Percentiles rank a stretch among this genome's conserved stretches.
phyloP scores from a whole-genome alignment of 2,329 filamentous ascomycete genomes.

The Fusarium virguliforme region DNA sequence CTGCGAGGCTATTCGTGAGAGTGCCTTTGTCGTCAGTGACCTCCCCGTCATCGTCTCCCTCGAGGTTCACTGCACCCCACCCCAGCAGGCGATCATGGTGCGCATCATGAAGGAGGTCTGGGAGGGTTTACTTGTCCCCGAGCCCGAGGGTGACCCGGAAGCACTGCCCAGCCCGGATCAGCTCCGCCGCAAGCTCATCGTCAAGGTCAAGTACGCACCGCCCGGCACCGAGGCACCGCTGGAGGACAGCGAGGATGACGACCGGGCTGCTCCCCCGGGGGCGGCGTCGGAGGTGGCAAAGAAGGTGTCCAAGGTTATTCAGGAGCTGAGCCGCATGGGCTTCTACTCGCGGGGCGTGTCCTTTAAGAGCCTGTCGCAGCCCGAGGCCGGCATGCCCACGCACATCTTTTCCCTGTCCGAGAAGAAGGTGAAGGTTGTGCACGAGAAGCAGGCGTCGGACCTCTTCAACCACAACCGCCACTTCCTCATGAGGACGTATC shows the following conservation, averaged over 20 bases:
- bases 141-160: slow-evolving; percentile 63
- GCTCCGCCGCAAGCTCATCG: slow-evolving; percentile 83
- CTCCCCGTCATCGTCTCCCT: slow-evolving; percentile 94
- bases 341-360: slow-evolving; percentile 88
- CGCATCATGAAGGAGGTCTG: slow-evolving; percentile 91
- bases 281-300: slow-evolving; percentile 62
- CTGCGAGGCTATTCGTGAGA: slow-evolving; percentile 83
- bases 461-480: slow-evolving; percentile 87
- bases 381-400: slow-evolving; percentile 76
- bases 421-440: slow-evolving; percentile 74
- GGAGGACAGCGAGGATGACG: slow-evolving; percentile 57
- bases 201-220: slow-evolving; percentile 83
- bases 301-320: slow-evolving; percentile 77
- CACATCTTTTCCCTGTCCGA: slow-evolving; percentile 80
- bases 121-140: slow-evolving; percentile 79
- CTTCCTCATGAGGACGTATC: slow-evolving; percentile 91
- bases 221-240: slow-evolving; percentile 53
- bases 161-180: slow-evolving; percentile 78
- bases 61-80: slow-evolving; percentile 86
- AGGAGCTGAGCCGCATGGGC: slow-evolving; percentile 81
- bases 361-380: slow-evolving; percentile 84
- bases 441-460: slow-evolving; percentile 63
- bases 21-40: slow-evolving; percentile 82
- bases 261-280: slow-evolving; percentile 56
- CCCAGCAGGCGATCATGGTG: slow-evolving; percentile 93